phyloP scores from a whole-genome alignment of 305 asterid genomes.

The Salvia sclarea region DNA sequence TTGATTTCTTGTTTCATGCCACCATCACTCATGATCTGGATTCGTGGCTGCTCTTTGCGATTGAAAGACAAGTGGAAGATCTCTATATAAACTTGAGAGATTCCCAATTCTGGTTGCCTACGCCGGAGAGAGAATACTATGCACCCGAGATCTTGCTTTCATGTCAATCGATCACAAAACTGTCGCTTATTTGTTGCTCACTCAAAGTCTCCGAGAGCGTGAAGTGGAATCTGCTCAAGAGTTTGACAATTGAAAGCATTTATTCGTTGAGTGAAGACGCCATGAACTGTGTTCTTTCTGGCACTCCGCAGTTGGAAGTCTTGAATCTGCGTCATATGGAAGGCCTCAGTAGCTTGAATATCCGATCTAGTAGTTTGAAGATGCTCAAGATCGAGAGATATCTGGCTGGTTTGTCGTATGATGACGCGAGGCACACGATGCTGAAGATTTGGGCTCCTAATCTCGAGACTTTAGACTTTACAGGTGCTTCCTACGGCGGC shows the following conservation, averaged over 20 bases:
- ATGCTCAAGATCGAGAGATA: neutral
- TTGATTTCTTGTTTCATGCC: neutral
- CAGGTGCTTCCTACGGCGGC: neutral
- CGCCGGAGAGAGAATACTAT: too few relatives aligned
- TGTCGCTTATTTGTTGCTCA: neutral
- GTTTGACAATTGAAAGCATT: neutral
- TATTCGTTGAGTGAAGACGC: neutral
- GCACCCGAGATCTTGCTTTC: neutral
- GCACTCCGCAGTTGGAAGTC: slow-evolving; percentile 5
- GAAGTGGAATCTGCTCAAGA: neutral
- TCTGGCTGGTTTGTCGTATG: too few relatives aligned
- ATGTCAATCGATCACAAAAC: neutral
- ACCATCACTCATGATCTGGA: neutral
- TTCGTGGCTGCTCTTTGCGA: slow-evolving; percentile 5
- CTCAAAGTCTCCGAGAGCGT: neutral
- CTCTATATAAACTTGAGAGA: neutral
- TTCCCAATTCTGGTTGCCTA: too few relatives aligned
- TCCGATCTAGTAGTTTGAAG: neutral
- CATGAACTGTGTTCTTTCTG: neutral
- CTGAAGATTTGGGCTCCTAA: neutral
- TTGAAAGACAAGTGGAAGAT: neutral
- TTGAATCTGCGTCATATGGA: neutral
- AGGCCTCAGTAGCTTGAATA: neutral
- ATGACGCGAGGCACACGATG: neutral
- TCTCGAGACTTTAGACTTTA: neutral